A percentile compares a stretch with the other conserved stretches of the same genome.
phyloP scores from a whole-genome alignment of 2,329 filamentous ascomycete genomes.

The Drechslerella dactyloides region DNA sequence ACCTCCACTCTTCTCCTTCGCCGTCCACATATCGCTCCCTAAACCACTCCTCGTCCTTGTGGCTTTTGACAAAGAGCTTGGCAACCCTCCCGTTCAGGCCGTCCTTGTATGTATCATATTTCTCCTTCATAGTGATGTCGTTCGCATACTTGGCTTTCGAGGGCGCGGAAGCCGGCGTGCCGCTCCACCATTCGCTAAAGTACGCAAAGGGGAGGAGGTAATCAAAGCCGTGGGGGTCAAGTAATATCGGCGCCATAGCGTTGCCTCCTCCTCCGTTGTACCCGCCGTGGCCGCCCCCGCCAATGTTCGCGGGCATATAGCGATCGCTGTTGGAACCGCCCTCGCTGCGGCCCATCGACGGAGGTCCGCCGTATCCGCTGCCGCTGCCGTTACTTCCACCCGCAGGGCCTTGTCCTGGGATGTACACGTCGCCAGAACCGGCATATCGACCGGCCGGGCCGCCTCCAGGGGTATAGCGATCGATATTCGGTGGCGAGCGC shows the following conservation, averaged over 20 bases:
- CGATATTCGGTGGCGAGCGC: constrained; percentile 71
- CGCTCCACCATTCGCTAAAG: constrained; percentile 55
- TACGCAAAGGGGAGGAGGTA: constrained; percentile 55
- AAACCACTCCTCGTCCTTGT: constrained; percentile 98
- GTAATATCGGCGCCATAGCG: constrained; percentile 44
- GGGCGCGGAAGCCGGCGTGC: constrained; percentile 46
- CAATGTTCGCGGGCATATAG: constrained; percentile 54
- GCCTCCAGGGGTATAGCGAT: constrained; percentile 79
- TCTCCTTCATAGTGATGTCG: constrained; percentile 51
- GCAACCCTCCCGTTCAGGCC: constrained; percentile 79
- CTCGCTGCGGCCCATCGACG: constrained; percentile 32
- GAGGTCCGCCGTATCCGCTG: constrained; percentile 21
- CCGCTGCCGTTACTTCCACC: constrained; percentile 1
- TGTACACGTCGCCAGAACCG: constrained; percentile 41
- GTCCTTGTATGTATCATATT: constrained; percentile 71
- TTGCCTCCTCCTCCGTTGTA: constrained; percentile 8
- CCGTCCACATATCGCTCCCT: constrained; percentile 90
- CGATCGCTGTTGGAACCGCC: constrained; percentile 50
- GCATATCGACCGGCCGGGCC: constrained; percentile 52
- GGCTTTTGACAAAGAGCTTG: constrained; percentile 83
- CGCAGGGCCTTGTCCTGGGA: constrained; percentile 49
- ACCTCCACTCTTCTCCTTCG: constrained; percentile 75
- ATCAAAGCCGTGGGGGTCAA: constrained; percentile 55
- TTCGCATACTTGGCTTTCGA: constrained; percentile 48
- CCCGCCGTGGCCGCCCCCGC: constrained; percentile 19